These are phyloP conservation scores for Saccharomycopsis fibuligera DNA, from an alignment of 805 yeast genomes.

Conservation along the genomic window DNA sequence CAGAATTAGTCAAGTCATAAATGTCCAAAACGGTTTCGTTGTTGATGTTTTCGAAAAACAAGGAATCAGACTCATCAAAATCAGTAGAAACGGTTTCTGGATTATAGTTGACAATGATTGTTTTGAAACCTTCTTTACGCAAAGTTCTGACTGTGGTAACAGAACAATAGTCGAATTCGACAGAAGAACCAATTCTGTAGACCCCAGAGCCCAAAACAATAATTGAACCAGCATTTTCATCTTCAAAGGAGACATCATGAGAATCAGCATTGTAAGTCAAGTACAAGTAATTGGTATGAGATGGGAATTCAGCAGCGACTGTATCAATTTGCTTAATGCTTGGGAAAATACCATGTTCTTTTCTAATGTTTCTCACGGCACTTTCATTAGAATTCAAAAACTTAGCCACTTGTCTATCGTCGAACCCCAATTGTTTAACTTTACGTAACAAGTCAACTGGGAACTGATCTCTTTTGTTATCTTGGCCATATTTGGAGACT, in stretches of 20 bases:
- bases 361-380: conserved; percentile 83
- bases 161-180: conserved; percentile 99
- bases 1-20: conserved; percentile 82
- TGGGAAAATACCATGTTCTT: conserved; percentile 81
- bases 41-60: conserved; percentile 92
- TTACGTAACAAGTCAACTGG: conserved; percentile 61
- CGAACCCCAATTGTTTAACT: conserved; percentile 95
- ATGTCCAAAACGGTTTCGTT: conserved; percentile 92
- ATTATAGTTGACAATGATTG: conserved; percentile 95
- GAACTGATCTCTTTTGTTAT: conserved; percentile 47
- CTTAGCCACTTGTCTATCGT: conserved; percentile 92
- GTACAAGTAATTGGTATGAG: conserved; percentile 88
- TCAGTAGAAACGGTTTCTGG: conserved; percentile 99
- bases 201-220: conserved; percentile 98
- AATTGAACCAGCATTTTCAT: conserved; percentile 64
- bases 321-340: conserved; percentile 96
- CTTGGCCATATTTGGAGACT: conserved; percentile 47
- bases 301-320: conserved; percentile 98
- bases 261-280: conserved; percentile 90
- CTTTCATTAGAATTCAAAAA: conserved; percentile 86
- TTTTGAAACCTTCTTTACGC: conserved; percentile 78
- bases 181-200: conserved; percentile 97
- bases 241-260: conserved; percentile 76
- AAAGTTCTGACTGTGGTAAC: conserved; percentile 93
- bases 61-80: conserved; percentile 95